Conservation (phyloP, 805 yeast genomes). For the Isabelozyma heimii region DNA sequence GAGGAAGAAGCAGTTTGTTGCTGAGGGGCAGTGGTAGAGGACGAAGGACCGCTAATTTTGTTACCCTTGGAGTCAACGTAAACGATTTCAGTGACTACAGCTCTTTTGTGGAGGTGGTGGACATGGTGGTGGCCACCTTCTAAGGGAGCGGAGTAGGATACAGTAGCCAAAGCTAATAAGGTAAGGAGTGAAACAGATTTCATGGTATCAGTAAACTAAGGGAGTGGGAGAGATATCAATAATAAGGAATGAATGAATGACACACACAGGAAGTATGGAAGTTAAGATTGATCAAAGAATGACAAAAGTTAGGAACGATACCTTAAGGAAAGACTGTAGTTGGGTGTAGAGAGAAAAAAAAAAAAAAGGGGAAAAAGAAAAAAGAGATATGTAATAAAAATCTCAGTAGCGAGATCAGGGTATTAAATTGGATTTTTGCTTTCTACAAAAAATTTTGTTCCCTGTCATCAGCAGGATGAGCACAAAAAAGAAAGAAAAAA, state of each 20-base stretch:
- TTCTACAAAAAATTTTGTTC: background rate
- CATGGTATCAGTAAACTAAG: slow-evolving; percentile 14
- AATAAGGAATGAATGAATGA: background rate
- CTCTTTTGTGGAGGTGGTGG: slow-evolving; percentile 38
- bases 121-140: slow-evolving; percentile 32
- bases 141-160: slow-evolving; percentile 32
- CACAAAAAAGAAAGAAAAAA: no score
- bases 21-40: slow-evolving; percentile 8
- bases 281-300: background rate
- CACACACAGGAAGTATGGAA: background rate
- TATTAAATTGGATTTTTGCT: background rate
- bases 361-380: background rate
- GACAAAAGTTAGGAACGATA: background rate
- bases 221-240: background rate
- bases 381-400: background rate
- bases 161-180: slow-evolving; percentile 23
- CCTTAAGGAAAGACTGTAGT: slow-evolving; percentile 2
- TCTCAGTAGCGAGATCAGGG: background rate
- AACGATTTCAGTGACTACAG: slow-evolving; percentile 36
- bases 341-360: background rate
- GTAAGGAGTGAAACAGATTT: slow-evolving; percentile 21
- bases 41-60: slow-evolving; percentile 29
- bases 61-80: slow-evolving; percentile 31
- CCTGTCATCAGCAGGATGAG: background rate
- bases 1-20: slow-evolving; percentile 10